These are phyloP conservation scores for Marasmius sp. DNA, from an alignment of 1,284 basidiomycete species.

Conservation along the genomic window DNA sequence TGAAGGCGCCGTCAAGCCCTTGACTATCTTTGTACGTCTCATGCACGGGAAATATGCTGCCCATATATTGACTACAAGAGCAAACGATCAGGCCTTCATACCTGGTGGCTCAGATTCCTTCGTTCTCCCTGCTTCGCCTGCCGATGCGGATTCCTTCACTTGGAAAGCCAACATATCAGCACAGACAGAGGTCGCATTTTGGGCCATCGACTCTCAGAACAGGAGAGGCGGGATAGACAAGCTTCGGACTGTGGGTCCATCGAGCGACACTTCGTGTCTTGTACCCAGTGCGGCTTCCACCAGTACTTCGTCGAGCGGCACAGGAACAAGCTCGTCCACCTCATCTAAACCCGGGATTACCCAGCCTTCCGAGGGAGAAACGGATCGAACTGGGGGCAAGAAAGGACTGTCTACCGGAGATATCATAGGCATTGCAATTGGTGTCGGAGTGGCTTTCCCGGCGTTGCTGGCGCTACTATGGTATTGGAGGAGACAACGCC, in stretches of 20 bases:
- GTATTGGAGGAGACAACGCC: background rate
- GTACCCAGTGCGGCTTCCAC: background rate
- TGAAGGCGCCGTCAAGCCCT: background rate
- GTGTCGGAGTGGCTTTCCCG: background rate
- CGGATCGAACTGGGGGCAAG: background rate
- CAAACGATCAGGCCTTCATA: background rate
- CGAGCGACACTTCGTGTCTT: background rate
- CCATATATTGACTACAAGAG: background rate
- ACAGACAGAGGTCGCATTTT: background rate
- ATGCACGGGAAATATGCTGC: background rate
- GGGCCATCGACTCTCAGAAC: background rate
- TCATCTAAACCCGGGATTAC: background rate
- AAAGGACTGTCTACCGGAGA: background rate
- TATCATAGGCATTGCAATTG: background rate
- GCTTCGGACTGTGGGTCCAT: background rate
- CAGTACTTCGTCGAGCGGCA: background rate
- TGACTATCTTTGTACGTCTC: background rate
- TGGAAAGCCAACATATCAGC: background rate
- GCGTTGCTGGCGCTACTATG: background rate
- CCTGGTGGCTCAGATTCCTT: background rate
- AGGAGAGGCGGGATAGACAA: background rate
- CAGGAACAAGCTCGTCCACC: background rate
- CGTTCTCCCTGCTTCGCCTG: background rate
- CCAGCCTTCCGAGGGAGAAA: no score
- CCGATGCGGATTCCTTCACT: background rate